Evolutionary conservation across 495 filamentous ascomycete genomes (phyloP), one percentile per base, ranked within the genome.

Genomic region (Chaetomidium leptoderma): DNA sequence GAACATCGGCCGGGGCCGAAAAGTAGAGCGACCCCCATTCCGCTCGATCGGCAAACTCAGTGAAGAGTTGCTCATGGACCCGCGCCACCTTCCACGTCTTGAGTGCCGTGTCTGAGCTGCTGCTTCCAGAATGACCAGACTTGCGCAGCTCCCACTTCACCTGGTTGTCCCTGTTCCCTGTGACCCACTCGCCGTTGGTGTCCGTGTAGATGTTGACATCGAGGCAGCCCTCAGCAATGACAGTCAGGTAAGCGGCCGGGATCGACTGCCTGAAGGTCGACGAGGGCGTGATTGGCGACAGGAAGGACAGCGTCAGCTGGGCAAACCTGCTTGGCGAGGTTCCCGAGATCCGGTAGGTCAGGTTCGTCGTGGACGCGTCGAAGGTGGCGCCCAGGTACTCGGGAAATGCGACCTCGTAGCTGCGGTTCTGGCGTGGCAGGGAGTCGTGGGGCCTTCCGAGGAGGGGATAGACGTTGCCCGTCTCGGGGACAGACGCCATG

Each of bases 21-120:
- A 83, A 91, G 70, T 92, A 83, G 47, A 96, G 68, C 6, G 85
- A 86, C 3, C 92, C 92, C 92, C 92, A 97, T 81, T 96, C 92
- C 0, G 88, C 81, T 29, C 85, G 85, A 61, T 96, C 92, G 17
- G 68, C 71, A 42, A 79, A 81, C 67, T 97, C 92, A 4, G 86
- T 87, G 35, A 95, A 76, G 10, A 87, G 73, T 63, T 86, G 73
- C 70, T 96, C 85, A 4, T 72, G 72, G 53, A 75, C 72, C 47
- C 86, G 81, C 50, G 80, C 79, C 33, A 96, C 74, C 45, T 80
- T 82, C 81, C 77, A 84, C 6, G 77, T 78, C 62, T 82, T 80
- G 53, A 83, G 71, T 8, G 62, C 57, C 0, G 70, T 58, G 3
- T 43, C 44, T 3, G 57, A 42, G 17, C 57, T 54, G 23, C 51